Percentiles rank a stretch among this genome's conserved stretches.
These are phyloP conservation scores for Cetraspora pellucida DNA, from an alignment of 192 early-diverging fungal genomes.

Conservation along the genomic window DNA sequence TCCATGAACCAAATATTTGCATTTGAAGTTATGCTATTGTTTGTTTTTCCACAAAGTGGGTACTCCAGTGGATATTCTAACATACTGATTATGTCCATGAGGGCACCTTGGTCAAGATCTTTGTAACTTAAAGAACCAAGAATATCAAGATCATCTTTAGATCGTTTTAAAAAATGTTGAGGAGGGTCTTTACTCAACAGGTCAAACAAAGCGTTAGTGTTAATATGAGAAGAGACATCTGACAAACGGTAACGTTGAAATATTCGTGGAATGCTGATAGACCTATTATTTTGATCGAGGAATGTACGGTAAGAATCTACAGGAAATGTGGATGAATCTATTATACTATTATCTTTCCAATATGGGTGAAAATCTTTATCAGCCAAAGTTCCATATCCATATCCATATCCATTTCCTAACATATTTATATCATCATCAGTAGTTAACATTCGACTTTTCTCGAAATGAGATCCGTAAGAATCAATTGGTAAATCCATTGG, in stretches of 20 bases:
- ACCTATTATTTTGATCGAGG: not conserved
- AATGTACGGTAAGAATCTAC: not conserved
- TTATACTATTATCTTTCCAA: constrained; percentile 29
- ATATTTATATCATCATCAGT: constrained; percentile 20
- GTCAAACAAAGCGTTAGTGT: not conserved
- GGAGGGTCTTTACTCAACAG: not conserved
- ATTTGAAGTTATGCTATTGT: not conserved
- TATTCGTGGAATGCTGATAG: not conserved
- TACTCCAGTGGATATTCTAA: too few relatives aligned
- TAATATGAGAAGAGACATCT: not conserved
- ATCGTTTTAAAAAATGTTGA: not conserved
- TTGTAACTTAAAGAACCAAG: not conserved
- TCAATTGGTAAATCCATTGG: too few relatives aligned
- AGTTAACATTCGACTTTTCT: too few relatives aligned
- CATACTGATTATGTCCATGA: constrained; percentile 16
- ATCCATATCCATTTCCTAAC: not conserved
- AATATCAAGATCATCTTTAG: constrained; percentile 20
- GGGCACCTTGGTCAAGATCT: constrained; percentile 1
- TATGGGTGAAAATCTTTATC: constrained; percentile 14
- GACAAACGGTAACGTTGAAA: not conserved
- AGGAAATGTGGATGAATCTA: not conserved
- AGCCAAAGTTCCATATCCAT: not conserved
- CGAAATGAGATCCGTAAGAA: too few relatives aligned
- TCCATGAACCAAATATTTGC: not conserved
- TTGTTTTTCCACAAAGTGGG: too few relatives aligned